These are phyloP conservation scores for Liriodendron chinense DNA, from an alignment of 164 flowering plant genomes.

Conservation along the genomic window DNA sequence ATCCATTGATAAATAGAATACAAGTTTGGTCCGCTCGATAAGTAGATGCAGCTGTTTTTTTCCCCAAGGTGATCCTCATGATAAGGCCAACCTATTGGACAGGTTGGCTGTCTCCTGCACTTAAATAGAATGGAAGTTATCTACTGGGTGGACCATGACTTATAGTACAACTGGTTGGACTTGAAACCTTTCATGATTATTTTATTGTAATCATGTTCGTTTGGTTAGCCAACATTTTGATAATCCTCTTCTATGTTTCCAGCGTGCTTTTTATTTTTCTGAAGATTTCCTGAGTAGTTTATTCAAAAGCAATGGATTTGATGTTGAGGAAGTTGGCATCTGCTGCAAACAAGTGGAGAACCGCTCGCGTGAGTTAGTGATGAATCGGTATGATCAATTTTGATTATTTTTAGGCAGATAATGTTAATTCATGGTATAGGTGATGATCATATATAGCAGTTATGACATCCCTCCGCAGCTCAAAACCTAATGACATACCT, in stretches of 20 bases:
- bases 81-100: too few species aligned
- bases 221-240: background rate
- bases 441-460: too few species aligned
- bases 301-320: conserved; percentile 72
- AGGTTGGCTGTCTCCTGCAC: too few species aligned
- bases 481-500: too few species aligned
- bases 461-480: too few species aligned
- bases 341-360: conserved; percentile 96
- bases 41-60: too few species aligned
- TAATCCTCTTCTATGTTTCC: conserved; percentile 18
- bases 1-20: too few species aligned
- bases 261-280: conserved; percentile 97
- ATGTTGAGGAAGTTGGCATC: conserved; percentile 52
- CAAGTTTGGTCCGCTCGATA: too few species aligned
- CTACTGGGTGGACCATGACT: too few species aligned
- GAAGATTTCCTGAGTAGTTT: conserved; percentile 66
- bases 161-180: background rate
- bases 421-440: too few species aligned
- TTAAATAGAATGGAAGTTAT: too few species aligned
- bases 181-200: background rate
- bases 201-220: conserved; percentile 2
- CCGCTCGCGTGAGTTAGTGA: conserved; percentile 76
- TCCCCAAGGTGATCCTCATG: too few species aligned
- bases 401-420: background rate
- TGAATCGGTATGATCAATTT: conserved; percentile 67